A percentile compares a stretch with the other conserved stretches of the same genome.
These are phyloP conservation scores for Yamadazyma oceani DNA, from an alignment of 1,139 yeast species.

Conservation along the genomic window DNA sequence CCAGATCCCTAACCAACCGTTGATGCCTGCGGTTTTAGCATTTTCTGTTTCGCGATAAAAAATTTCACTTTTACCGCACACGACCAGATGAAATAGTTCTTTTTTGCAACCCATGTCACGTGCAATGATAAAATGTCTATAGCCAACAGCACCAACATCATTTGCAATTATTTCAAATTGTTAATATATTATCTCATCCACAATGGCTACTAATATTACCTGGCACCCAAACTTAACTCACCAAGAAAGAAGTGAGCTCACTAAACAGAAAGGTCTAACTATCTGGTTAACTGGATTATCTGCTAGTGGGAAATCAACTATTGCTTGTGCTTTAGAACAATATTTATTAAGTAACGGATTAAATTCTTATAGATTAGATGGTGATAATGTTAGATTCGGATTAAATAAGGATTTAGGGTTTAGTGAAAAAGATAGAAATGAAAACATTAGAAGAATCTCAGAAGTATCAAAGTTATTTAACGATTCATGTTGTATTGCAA, in stretches of 20 bases:
- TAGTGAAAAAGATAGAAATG: conserved; percentile 87
- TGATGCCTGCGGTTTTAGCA: too few relatives aligned
- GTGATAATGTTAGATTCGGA: conserved; percentile 93
- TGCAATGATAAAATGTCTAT: conserved; percentile 7
- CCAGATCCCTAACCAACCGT: too few relatives aligned
- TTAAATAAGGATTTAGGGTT: conserved; percentile 93
- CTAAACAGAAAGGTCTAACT: conserved; percentile 85
- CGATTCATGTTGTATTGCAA: conserved; percentile 79
- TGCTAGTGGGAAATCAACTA: conserved; percentile 93
- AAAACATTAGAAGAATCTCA: conserved; percentile 89
- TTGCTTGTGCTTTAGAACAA: conserved; percentile 93
- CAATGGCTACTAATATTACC: conserved; percentile 93
- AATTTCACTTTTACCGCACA: not conserved
- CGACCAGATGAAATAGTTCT: not conserved
- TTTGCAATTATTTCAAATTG: conserved; percentile 1
- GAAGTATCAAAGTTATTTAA: conserved; percentile 91
- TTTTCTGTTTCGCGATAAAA: not conserved
- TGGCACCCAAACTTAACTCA: conserved; percentile 93
- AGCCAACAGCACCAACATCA: not conserved
- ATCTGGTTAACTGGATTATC: conserved; percentile 94
- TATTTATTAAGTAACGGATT: conserved; percentile 64
- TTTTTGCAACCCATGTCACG: conserved; percentile 6
- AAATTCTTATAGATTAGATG: conserved; percentile 85
- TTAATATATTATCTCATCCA: too few relatives aligned
- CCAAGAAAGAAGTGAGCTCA: conserved; percentile 68